A percentile compares a stretch with the other conserved stretches of the same genome.
Conservation (phyloP, 129 eudicot genomes). For the Gnaphalium uliginosum region DNA sequence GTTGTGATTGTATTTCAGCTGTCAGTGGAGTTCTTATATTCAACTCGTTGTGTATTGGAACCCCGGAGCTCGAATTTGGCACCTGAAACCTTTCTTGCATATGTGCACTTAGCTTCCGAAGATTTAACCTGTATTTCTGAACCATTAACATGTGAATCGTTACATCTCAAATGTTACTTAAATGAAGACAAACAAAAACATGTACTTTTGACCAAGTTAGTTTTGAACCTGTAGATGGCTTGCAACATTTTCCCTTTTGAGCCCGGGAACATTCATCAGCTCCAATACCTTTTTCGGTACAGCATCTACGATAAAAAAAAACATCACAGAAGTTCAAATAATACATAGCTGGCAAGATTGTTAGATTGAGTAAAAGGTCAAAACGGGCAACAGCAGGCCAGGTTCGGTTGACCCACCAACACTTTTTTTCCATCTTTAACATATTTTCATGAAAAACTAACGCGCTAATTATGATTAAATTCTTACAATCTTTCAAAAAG, state of each 20-base stretch:
- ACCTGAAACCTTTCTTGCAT: background rate
- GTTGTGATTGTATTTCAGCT: background rate
- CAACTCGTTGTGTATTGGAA: background rate
- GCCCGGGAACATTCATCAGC: conserved; percentile 52
- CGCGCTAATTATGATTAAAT: background rate
- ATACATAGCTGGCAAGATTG: background rate
- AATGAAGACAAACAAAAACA: background rate
- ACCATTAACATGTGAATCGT: conserved; percentile 11
- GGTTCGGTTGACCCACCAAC: background rate
- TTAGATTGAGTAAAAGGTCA: background rate
- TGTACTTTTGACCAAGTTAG: conserved; percentile 40
- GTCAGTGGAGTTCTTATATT: background rate
- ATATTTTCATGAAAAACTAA: background rate
- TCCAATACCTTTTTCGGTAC: conserved; percentile 51
- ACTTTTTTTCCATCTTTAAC: background rate
- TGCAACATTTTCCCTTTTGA: conserved; percentile 54
- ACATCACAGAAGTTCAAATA: background rate
- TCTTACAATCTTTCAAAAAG: background rate
- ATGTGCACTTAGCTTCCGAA: background rate
- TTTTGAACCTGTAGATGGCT: conserved; percentile 65
- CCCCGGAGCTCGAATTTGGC: background rate
- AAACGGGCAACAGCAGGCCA: background rate
- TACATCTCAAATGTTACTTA: background rate
- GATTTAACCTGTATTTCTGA: conserved; percentile 33
- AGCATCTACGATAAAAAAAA: conserved; percentile 27